Evolutionary conservation across 208 protist genomes (phyloP), one percentile per base, ranked within the genome.

Genomic region (Trypanosomatidae sp.): DNA sequence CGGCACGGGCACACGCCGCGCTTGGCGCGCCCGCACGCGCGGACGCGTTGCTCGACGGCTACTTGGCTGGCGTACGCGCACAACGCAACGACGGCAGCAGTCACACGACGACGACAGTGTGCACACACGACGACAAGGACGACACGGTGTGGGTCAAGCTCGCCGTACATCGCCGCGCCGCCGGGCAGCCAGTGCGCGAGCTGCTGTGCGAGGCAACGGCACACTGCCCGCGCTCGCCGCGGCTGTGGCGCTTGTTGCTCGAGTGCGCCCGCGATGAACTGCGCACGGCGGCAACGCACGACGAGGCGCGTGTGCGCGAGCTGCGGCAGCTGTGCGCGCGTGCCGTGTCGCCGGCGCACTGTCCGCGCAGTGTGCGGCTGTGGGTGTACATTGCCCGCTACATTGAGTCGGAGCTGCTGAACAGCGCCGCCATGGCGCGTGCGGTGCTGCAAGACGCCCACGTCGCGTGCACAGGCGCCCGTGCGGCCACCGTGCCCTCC

Each of bases 241-340:
- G 59, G 25, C 51, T 90, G 24, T 90, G 81, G 76, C 57, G 79
- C 21, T 72, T 90, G 64, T 62, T 63, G 32, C 43, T 90, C 39
- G 69, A 85, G 37, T 57, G 44, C 37, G 48, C 21, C 56, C 49
- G 50, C 28, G 37, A 47, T 22, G 24, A n/a, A 11, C 30, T 15
- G 11, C n/a, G 30, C 30, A 35, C 30, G n/a, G 11, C 30, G 11
- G n/a, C n/a, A n/a, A 35, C 11, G 30, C 11, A 35, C 11, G 11
- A 35, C 11, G 30, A 15, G 11, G 21, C 16, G 4, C 44, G 46
- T 1, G 46, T 63, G 15, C 42, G 38, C 1, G 63, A 66, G 25
- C 43, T 86, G 23, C 75, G 81, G 4, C 28, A 39, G 23, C 47
- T 82, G 4, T 80, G 61, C 53, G 57, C 48, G 11, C 45, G 30